These are phyloP conservation scores for Allium fistulosum DNA, from an alignment of 106 monocot genomes.

Conservation along the genomic window DNA sequence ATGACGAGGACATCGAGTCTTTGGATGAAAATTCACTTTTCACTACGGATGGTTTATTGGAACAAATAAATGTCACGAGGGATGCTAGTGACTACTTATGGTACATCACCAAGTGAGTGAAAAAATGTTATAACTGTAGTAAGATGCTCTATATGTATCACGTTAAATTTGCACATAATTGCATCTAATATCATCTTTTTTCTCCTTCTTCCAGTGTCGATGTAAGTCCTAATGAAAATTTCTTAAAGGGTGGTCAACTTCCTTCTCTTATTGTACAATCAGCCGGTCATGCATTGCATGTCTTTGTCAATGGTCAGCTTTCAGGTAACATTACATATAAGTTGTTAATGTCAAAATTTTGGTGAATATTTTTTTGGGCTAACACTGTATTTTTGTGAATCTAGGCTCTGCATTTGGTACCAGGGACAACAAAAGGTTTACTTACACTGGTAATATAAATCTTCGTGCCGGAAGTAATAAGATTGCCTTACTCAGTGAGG, in stretches of 20 bases:
- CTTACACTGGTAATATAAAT: constrained; percentile 53
- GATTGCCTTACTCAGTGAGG: constrained; percentile 88
- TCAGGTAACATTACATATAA: constrained; percentile 12
- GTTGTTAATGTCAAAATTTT: not conserved
- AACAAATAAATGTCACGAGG: constrained; percentile 96
- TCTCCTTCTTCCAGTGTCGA: constrained; percentile 52
- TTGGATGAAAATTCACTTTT: constrained; percentile 45
- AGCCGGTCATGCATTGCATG: constrained; percentile 90
- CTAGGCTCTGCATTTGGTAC: constrained; percentile 90
- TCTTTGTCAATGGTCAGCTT: constrained; percentile 82
- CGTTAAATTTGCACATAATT: no score
- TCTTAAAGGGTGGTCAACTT: constrained; percentile 50
- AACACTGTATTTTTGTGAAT: not conserved
- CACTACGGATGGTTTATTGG: constrained; percentile 67
- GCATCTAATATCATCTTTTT: no score
- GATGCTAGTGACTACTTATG: constrained; percentile 91
- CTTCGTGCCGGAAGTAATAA: constrained; percentile 86
- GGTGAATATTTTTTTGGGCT: not conserved
- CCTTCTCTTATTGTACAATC: constrained; percentile 70
- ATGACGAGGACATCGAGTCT: constrained; percentile 81
- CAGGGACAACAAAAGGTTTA: constrained; percentile 58
- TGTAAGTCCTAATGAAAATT: constrained; percentile 59
- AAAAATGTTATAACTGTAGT: no score
- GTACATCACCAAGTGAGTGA: constrained; percentile 83
- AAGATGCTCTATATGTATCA: no score